Base-by-base conservation (phyloP, 2,329 filamentous ascomycete genomes). In the Fusarium hainanense region DNA sequence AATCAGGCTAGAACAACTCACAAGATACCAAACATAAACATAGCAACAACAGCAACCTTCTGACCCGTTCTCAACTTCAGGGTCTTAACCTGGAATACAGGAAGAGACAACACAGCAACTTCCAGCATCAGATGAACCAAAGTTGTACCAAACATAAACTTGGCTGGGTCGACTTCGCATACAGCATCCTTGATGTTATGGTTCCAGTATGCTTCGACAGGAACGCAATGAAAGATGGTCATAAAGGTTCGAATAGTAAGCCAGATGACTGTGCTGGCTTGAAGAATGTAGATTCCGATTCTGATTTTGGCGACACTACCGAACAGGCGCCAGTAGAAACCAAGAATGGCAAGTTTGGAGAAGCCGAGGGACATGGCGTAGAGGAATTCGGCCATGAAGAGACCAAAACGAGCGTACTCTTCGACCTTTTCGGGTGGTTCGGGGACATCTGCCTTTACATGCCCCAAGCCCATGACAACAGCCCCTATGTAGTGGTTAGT, bases 1-100 rank as follows among this genome's bases (percentile, higher is more conserved):
- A 43, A 16, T 8, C 13, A 14, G 20, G 25, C 30, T 4, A 13
- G 13, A 9, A 34, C 2, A n/a, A 44, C 66, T 18, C 34, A 69
- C 66, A 69, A 69, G 55, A 69, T 69, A 69, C 66, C 66, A 56
- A 69, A 69, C 66, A 69, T 69, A 14, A 69, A 69, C 50, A 69
- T 46, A 16, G 65, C 66, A 7, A 69, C 54, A 20, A 69, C 66
- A 34, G 66, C 66, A 28, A 69, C 47, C 66, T 69, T 69, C 27
- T 69, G 66, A 1, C 66, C 66, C 1, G 21, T 20, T 2, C 54
- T 66, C 46, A 69, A 65, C 43, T 69, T 61, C 11, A 69, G 42
- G 6, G 13, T 65, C 59, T 69, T 69, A 7, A 69, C 66, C 42
- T 69, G 66, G 20, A 69, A 69, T 30, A 69, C 48, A 43, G 66